Conservation (phyloP, 2,329 filamentous ascomycete species). For the Trichoderma brevicompactum region DNA sequence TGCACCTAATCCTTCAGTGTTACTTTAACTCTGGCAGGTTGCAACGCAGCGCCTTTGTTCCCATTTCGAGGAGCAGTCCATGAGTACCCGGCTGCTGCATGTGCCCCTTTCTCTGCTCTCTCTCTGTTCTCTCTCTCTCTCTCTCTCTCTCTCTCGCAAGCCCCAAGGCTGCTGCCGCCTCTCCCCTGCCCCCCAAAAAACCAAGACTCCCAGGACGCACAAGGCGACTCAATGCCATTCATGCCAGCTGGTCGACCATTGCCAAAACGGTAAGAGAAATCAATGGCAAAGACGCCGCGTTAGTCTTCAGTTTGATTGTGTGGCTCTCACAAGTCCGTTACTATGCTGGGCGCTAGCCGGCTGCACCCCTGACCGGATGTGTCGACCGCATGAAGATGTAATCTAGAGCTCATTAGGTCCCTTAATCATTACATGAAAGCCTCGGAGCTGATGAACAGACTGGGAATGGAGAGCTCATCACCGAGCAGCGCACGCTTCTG, state of each 20-base stretch:
- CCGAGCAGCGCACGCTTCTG: slow-evolving; percentile 5
- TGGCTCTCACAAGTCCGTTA: slow-evolving; percentile 4
- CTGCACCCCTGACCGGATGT: slow-evolving; percentile 21
- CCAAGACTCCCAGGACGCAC: neutral
- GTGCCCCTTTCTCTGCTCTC: neutral
- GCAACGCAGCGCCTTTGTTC: neutral
- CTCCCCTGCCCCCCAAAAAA: slow-evolving; percentile 6
- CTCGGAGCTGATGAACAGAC: slow-evolving; percentile 25
- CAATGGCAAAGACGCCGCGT: slow-evolving; percentile 3
- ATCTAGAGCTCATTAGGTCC: slow-evolving; percentile 23
- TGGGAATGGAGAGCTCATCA: slow-evolving; percentile 16
- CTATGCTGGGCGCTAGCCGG: slow-evolving; percentile 17
- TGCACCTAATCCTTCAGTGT: slow-evolving; percentile 14
- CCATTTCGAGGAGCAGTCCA: neutral
- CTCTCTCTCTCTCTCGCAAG: neutral
- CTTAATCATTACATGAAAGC: slow-evolving; percentile 21
- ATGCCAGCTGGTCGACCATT: slow-evolving; percentile 16
- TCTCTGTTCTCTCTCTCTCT: too few species aligned
- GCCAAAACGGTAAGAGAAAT: neutral
- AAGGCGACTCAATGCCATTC: slow-evolving; percentile 12
- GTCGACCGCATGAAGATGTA: slow-evolving; percentile 25
- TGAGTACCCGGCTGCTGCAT: neutral
- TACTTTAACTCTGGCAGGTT: slow-evolving; percentile 6
- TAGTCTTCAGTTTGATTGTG: slow-evolving; percentile 8
- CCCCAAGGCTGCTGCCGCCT: slow-evolving; percentile 7